Percentiles rank a stretch among this genome's conserved stretches.
Conservation (phyloP, 257 asterid genomes). For the Misopates orontium region DNA sequence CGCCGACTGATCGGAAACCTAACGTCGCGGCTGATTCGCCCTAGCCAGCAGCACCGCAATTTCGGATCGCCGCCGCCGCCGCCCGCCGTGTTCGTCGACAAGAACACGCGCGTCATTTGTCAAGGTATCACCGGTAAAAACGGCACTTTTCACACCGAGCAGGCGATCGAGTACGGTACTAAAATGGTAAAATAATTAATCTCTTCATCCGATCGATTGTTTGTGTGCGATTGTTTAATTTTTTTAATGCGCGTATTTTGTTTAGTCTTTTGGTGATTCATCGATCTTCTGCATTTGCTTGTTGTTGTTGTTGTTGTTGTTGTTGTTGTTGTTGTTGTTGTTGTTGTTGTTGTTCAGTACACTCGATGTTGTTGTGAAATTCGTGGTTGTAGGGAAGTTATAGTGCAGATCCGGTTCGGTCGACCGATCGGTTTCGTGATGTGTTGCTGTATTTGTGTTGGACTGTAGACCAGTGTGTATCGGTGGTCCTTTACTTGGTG, state of each 20-base stretch:
- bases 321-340: no score
- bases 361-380: no score
- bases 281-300: no score
- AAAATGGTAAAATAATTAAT: constrained; percentile 75
- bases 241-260: neutral
- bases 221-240: neutral
- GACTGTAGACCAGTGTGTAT: no score
- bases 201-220: neutral
- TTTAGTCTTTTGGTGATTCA: neutral
- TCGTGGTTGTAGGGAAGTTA: no score
- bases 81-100: constrained; percentile 86
- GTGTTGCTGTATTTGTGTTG: no score
- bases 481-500: no score
- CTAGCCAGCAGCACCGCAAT: constrained; percentile 58
- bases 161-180: constrained; percentile 95
- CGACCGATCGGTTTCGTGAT: no score
- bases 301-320: no score
- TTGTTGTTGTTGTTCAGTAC: no score
- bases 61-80: constrained; percentile 80
- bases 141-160: constrained; percentile 94
- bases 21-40: constrained; percentile 50
- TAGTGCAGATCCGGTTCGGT: no score
- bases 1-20: constrained; percentile 67
- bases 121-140: constrained; percentile 96
- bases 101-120: constrained; percentile 90